Base-by-base conservation (phyloP, 192 early-diverging fungal genomes). In the Gigaspora rosea region DNA sequence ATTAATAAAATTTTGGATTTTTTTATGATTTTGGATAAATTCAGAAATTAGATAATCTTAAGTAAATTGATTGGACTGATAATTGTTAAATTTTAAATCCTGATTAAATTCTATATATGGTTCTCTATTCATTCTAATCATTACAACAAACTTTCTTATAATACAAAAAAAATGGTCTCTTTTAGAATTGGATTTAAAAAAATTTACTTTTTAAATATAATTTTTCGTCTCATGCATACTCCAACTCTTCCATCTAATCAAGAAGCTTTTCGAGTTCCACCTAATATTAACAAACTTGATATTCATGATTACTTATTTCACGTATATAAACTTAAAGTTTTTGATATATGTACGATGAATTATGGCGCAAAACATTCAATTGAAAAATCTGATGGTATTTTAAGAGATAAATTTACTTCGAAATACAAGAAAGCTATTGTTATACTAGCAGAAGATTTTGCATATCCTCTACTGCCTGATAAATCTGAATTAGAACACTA, bases 251-350 rank as follows among this genome's bases (percentile, higher is more conserved):
- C 88, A 71, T 88, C 90, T 47, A 95, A 96, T 81, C 94, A 95
- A 79, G 93, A 91, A 32, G 95, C 94, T 35, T 98, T 98, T 89
- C 90, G 92, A 32, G 91, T 95, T 5, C 97, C 97, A 36, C 91
- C 92, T 35, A 86, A 89, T 36, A 83, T 93, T 77, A 98, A 97
- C 91, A 98, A 98, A 85, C 87, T 98, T 54, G 97, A 98, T 80
- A 94, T 98, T 80, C 86, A 88, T 56, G 90, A 91, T 67, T 95
- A 95, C 76, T 90, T 98, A 33, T 82, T 88, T 65, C 88, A 93
- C 72, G 90, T 97, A 41, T 98, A 98, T 82, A 86, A 90, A 64
- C 86, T 96, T 36, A 87, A 85, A 50, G 87, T 98, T 9, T 88
- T 89, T 22, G 94, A 95, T 78, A 92, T 98, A 15, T 91, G 95